These are phyloP conservation scores for Syzygium aromaticum DNA, from an alignment of 345 rosid genomes.

Conservation along the genomic window DNA sequence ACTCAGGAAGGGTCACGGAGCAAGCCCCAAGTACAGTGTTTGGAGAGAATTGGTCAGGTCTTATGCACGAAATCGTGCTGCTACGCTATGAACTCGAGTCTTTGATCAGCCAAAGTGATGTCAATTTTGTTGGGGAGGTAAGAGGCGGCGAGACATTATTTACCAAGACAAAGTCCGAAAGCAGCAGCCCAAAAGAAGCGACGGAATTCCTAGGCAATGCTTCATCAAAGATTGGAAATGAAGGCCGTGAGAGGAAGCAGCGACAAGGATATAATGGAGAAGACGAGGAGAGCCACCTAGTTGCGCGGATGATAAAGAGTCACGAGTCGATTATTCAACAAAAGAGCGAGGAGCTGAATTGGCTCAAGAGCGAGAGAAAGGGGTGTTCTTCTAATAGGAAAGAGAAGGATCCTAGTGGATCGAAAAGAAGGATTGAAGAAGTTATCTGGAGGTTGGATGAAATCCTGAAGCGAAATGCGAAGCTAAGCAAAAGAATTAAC, in stretches of 20 bases:
- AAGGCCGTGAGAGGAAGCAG: neutral
- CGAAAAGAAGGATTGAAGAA: slow-evolving; percentile 28
- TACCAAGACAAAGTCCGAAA: neutral
- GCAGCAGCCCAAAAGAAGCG: neutral
- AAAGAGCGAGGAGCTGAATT: slow-evolving; percentile 31
- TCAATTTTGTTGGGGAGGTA: neutral
- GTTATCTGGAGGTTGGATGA: slow-evolving; percentile 27
- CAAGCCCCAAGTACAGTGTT: slow-evolving; percentile 9
- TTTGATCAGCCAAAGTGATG: slow-evolving; percentile 16
- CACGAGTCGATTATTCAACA: slow-evolving; percentile 52
- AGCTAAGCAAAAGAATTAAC: slow-evolving; percentile 4
- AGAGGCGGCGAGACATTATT: neutral
- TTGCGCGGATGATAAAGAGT: slow-evolving; percentile 44
- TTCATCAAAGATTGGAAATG: neutral
- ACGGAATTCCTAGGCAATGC: neutral
- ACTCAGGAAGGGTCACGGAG: slow-evolving; percentile 13
- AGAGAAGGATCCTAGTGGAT: slow-evolving; percentile 16
- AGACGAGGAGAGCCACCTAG: slow-evolving; percentile 13
- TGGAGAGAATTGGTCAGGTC: slow-evolving; percentile 18
- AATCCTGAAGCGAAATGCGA: slow-evolving; percentile 23
- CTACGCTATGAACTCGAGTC: slow-evolving; percentile 32
- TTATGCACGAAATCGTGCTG: slow-evolving; percentile 22
- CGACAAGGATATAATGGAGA: neutral
- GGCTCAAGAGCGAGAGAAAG: slow-evolving; percentile 15
- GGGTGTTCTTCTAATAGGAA: slow-evolving; percentile 3